Conservation (phyloP, 352 stramenopile species). For the Globisporangium ultimum region DNA sequence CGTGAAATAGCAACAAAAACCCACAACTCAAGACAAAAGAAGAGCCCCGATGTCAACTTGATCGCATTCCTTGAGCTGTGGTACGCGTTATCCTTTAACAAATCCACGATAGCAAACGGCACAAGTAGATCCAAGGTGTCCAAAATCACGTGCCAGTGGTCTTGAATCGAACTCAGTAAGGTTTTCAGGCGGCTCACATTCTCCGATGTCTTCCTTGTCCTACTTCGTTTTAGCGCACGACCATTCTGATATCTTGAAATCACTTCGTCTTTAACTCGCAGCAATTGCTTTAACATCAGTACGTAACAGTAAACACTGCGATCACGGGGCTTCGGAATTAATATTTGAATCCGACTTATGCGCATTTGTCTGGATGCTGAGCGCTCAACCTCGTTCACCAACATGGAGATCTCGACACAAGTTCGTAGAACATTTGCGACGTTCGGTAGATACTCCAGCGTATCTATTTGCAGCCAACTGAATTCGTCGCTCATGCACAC, state of each 20-base stretch:
- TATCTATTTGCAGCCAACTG: not conserved
- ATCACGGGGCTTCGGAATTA: not conserved
- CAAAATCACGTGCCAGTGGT: not conserved
- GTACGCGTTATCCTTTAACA: not conserved
- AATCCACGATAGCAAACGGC: conserved; percentile 6
- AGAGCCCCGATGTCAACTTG: conserved; percentile 7
- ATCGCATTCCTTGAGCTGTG: not conserved
- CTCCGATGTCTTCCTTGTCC: not conserved
- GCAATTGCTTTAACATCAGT: conserved; percentile 13
- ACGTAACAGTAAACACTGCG: conserved; percentile 3
- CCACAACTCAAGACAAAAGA: conserved; percentile 17
- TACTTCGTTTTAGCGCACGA: not conserved
- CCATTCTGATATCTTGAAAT: not conserved
- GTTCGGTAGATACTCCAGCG: not conserved
- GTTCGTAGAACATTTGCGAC: not conserved
- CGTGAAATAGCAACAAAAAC: conserved; percentile 1
- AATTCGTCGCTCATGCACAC: conserved; percentile 11
- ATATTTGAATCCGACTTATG: not conserved
- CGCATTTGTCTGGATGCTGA: not conserved
- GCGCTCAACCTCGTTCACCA: conserved; percentile 11
- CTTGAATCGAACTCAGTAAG: conserved; percentile 2
- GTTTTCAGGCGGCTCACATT: not conserved
- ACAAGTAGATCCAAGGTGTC: conserved; percentile 4
- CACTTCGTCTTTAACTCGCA: conserved; percentile 1
- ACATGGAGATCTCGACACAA: conserved; percentile 12